Percentiles rank a stretch among this genome's conserved stretches.
Conservation (phyloP, 2,329 filamentous ascomycete species). For the Xylariaceae sp. region DNA sequence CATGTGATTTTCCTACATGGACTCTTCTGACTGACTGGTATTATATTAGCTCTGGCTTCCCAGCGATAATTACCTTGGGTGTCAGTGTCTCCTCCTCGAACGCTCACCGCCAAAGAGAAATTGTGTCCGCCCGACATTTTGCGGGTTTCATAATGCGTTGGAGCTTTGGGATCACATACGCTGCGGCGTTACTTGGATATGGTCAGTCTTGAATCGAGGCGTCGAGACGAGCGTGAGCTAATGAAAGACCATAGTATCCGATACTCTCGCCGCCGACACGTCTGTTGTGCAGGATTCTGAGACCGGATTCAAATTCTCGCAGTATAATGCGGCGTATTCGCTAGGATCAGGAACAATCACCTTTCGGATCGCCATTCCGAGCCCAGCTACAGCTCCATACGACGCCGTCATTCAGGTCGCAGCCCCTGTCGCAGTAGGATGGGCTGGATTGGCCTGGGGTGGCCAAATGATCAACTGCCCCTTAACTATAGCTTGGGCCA, state of each 20-base stretch:
- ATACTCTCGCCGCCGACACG: slow-evolving; percentile 18
- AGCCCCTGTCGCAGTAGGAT: slow-evolving; percentile 39
- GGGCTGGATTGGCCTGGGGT: slow-evolving; percentile 46
- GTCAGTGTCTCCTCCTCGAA: too few species aligned
- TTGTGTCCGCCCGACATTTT: too few species aligned
- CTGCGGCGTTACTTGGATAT: slow-evolving; percentile 18
- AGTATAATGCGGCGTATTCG: slow-evolving; percentile 21
- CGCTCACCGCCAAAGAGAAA: too few species aligned
- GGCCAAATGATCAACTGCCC: slow-evolving; percentile 45
- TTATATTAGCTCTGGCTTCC: too few species aligned
- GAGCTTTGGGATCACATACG: slow-evolving; percentile 16
- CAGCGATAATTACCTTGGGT: too few species aligned
- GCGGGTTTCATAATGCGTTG: slow-evolving; percentile 19
- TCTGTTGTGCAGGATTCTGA: slow-evolving; percentile 22
- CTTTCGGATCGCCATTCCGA: slow-evolving; percentile 34
- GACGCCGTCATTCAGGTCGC: slow-evolving; percentile 40
- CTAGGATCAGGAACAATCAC: slow-evolving; percentile 21
- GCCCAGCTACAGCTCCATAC: slow-evolving; percentile 24
- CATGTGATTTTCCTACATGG: not conserved
- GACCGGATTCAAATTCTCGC: slow-evolving; percentile 28
- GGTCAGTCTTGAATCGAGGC: slow-evolving; percentile 12
- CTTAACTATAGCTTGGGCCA: slow-evolving; percentile 40
- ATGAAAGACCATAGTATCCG: slow-evolving; percentile 2
- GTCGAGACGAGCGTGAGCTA: not conserved
- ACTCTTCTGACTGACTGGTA: too few species aligned